Conservation (phyloP, 345 rosid species). For the Hibiscus syriacus region DNA sequence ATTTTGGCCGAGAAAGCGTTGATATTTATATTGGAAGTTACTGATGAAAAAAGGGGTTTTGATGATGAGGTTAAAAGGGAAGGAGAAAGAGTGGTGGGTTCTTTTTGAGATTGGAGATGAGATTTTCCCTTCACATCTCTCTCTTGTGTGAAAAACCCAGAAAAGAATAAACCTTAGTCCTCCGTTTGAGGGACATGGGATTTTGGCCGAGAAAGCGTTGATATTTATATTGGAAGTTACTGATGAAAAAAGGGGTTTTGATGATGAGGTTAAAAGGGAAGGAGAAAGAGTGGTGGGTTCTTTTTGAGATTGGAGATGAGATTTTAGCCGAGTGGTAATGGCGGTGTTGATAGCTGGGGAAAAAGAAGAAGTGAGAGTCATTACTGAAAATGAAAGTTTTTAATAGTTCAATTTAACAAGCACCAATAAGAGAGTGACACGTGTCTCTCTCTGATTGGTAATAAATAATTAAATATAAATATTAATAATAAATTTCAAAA, state of each 20-base stretch:
- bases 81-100: conserved; percentile 7
- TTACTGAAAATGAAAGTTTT: neutral
- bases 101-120: too few relatives aligned
- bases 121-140: too few relatives aligned
- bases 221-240: conserved; percentile 15
- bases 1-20: conserved; percentile 11
- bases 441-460: too few relatives aligned
- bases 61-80: conserved; percentile 2
- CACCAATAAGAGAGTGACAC: too few relatives aligned
- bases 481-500: too few relatives aligned
- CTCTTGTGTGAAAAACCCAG: too few relatives aligned
- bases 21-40: conserved; percentile 15
- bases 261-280: conserved; percentile 1
- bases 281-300: too few relatives aligned
- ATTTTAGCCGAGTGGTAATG: conserved; percentile 11
- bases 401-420: too few relatives aligned
- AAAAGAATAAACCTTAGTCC: too few relatives aligned
- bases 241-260: neutral
- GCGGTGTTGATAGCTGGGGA: conserved; percentile 8
- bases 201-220: conserved; percentile 9
- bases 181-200: too few relatives aligned
- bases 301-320: too few relatives aligned
- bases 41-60: neutral
- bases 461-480: too few relatives aligned
- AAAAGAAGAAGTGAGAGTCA: conserved; percentile 19